These are phyloP conservation scores for Debaryomyces robertsiae DNA, from an alignment of 1,139 yeast species.

Conservation along the genomic window DNA sequence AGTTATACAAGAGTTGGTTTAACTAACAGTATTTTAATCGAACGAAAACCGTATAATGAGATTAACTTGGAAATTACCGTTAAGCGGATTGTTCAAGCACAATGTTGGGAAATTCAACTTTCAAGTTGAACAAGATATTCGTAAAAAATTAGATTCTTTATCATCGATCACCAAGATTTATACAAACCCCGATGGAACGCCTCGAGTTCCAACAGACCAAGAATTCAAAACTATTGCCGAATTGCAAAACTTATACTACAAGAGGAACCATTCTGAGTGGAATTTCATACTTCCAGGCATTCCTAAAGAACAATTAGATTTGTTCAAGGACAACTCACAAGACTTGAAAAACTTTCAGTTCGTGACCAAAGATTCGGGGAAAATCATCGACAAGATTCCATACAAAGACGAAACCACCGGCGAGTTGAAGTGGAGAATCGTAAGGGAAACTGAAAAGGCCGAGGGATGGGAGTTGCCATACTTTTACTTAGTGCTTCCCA, in stretches of 20 bases:
- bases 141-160: conserved; percentile 47
- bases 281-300: conserved; percentile 61
- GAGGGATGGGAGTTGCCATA: conserved; percentile 89
- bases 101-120: conserved; percentile 44
- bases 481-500: conserved; percentile 72
- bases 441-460: conserved; percentile 70
- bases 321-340: conserved; percentile 63
- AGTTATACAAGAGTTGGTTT: conserved; percentile 8
- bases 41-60: conserved; percentile 30
- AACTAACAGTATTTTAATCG: conserved; percentile 8
- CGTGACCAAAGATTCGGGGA: conserved; percentile 62
- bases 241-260: conserved; percentile 62
- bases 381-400: conserved; percentile 81
- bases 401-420: conserved; percentile 80
- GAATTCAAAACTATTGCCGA: conserved; percentile 78
- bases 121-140: conserved; percentile 46
- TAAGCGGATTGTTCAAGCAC: conserved; percentile 41
- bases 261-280: conserved; percentile 62
- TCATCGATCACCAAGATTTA: conserved; percentile 63
- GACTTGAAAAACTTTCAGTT: conserved; percentile 64
- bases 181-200: conserved; percentile 77
- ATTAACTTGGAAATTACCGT: conserved; percentile 47
- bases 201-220: conserved; percentile 68
- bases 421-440: conserved; percentile 75
- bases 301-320: conserved; percentile 56